These are phyloP conservation scores for Penicillium fimorum DNA, from an alignment of 495 filamentous ascomycete species.

Conservation along the genomic window DNA sequence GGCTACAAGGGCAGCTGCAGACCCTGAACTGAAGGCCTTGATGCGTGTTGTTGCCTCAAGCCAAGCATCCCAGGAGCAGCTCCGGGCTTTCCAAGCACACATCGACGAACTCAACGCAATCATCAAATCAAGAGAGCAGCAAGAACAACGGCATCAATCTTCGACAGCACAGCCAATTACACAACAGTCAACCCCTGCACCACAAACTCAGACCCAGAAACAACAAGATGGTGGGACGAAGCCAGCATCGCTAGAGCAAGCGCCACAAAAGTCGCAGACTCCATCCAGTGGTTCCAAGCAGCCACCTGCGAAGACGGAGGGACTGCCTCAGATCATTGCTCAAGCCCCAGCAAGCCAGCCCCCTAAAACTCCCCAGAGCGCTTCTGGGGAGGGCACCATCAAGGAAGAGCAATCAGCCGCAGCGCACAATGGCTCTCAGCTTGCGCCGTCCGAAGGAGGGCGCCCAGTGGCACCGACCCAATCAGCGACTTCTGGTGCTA, in stretches of 20 bases:
- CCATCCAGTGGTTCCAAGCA: conserved; percentile 23
- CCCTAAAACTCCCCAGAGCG: conserved; percentile 13
- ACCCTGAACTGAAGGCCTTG: conserved; percentile 86
- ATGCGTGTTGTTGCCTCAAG: conserved; percentile 95
- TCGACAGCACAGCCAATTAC: conserved; percentile 21
- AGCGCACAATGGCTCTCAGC: conserved; percentile 9
- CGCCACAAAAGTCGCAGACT: conserved; percentile 21
- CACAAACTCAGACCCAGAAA: conserved; percentile 29
- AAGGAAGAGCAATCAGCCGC: conserved; percentile 37
- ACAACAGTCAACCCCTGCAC: conserved; percentile 23
- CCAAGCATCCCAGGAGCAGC: conserved; percentile 72
- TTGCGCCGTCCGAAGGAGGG: conserved; percentile 18
- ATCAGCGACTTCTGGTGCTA: conserved; percentile 23
- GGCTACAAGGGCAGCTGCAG: conserved; percentile 79
- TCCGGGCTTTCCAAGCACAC: conserved; percentile 85
- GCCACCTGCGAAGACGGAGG: conserved; percentile 26
- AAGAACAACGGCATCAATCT: conserved; percentile 32
- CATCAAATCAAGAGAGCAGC: conserved; percentile 48
- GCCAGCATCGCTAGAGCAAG: conserved; percentile 34
- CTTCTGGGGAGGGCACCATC: conserved; percentile 21
- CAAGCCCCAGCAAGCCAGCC: conserved; percentile 12
- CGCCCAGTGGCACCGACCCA: conserved; percentile 21
- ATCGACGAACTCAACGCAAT: conserved; percentile 83
- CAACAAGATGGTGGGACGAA: conserved; percentile 30
- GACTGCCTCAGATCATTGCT: conserved; percentile 23